Evolutionary conservation across 306 rosid species (phyloP).

Genomic region (Canavalia ensiformis): DNA sequence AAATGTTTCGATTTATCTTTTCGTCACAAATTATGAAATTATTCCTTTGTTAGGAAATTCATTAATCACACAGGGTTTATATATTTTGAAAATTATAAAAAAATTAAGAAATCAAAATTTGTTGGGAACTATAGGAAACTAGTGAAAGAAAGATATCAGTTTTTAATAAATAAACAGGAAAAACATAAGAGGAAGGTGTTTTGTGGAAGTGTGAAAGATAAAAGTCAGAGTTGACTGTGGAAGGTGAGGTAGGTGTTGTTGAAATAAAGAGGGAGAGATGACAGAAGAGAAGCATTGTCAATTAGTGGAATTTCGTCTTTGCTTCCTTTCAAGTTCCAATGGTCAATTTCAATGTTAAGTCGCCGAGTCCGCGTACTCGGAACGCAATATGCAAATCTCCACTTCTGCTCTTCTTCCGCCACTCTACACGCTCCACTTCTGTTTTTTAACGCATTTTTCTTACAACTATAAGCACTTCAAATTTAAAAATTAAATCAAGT

Average conservation of each 20-base stretch:
- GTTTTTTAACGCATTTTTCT: no score
- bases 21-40: no score
- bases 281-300: neutral
- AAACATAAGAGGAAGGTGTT: neutral
- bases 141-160: no score
- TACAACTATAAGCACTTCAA: no score
- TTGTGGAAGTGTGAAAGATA: neutral
- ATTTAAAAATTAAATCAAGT: neutral
- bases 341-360: neutral
- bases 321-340: neutral
- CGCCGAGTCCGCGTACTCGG: neutral
- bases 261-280: neutral
- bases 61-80: no score
- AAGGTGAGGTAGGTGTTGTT: neutral
- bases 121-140: no score
- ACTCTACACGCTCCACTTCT: no score
- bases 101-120: no score
- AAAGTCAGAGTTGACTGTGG: conserved; percentile 14
- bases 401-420: no score
- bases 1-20: no score
- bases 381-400: neutral
- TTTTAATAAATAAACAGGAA: neutral
- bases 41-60: no score
- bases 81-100: no score
- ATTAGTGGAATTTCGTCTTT: neutral